A percentile compares a stretch with the other conserved stretches of the same genome.
Conservation (phyloP, 129 eudicot genomes). For the Tagetes patula region DNA sequence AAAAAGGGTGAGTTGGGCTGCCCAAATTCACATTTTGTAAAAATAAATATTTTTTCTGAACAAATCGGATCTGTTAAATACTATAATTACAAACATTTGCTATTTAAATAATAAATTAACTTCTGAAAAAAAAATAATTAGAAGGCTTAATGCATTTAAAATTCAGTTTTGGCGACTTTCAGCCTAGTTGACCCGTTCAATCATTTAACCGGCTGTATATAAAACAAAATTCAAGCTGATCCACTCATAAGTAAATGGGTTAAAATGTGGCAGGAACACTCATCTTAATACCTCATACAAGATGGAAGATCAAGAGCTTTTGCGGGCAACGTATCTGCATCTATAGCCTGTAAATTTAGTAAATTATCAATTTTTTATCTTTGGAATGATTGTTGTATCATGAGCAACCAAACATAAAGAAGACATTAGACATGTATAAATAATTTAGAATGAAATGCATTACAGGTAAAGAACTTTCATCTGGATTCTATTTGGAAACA, state of each 20-base stretch:
- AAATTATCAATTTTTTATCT: not conserved
- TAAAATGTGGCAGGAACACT: conserved; percentile 9
- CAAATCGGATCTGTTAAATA: not conserved
- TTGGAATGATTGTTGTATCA: not conserved
- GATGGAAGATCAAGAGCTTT: conserved; percentile 62
- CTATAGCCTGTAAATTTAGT: conserved; percentile 34
- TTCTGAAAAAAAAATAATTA: not conserved
- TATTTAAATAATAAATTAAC: not conserved
- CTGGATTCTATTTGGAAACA: not conserved
- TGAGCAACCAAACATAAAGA: not conserved
- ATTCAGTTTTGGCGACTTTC: not conserved
- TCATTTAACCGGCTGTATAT: not conserved
- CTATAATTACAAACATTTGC: not conserved
- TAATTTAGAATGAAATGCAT: not conserved
- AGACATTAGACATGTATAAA: not conserved
- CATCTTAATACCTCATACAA: conserved; percentile 43
- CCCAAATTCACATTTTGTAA: not conserved
- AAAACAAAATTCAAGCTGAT: not conserved
- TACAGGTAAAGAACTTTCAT: not conserved
- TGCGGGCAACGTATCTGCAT: conserved; percentile 41
- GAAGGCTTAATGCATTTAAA: not conserved
- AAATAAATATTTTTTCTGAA: not conserved
- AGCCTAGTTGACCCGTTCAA: not conserved
- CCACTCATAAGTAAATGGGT: not conserved
- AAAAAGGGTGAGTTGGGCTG: not conserved